phyloP scores from a whole-genome alignment of 2,329 filamentous ascomycete genomes.

The Aspergillus udagawae region DNA sequence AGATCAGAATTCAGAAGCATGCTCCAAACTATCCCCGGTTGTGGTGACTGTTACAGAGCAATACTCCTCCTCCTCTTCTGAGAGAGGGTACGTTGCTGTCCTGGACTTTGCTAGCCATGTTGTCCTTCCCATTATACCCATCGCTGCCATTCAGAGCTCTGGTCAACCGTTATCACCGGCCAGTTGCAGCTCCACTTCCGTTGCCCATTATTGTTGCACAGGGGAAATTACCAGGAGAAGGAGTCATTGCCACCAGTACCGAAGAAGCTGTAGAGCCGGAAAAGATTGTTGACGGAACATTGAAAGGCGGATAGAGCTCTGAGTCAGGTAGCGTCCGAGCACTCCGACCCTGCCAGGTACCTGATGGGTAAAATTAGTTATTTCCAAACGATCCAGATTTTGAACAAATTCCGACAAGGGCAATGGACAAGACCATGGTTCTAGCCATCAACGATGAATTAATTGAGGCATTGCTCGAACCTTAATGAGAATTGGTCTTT shows the following conservation, averaged over 20 bases:
- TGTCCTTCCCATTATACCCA: constrained; percentile 2
- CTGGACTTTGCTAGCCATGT: constrained; percentile 10
- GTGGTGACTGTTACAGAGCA: background rate
- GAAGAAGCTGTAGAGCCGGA: background rate
- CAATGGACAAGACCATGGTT: background rate
- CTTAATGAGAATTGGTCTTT: background rate
- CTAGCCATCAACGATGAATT: background rate
- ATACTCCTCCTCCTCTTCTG: background rate
- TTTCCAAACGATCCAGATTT: background rate
- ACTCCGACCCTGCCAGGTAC: background rate
- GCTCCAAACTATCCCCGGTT: background rate
- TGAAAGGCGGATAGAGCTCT: background rate
- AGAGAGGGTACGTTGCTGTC: constrained; percentile 15
- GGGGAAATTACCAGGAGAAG: background rate
- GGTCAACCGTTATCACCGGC: constrained; percentile 10
- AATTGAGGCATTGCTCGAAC: background rate
- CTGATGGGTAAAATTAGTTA: background rate
- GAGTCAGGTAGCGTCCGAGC: background rate
- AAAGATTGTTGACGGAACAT: background rate
- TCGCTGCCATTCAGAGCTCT: background rate
- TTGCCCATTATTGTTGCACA: constrained; percentile 6
- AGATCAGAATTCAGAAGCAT: background rate
- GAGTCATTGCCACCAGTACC: background rate
- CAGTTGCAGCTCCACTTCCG: constrained; percentile 11
- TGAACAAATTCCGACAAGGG: background rate